Conservation (phyloP, 2,329 filamentous ascomycete species). For the Phialophora macrospora region DNA sequence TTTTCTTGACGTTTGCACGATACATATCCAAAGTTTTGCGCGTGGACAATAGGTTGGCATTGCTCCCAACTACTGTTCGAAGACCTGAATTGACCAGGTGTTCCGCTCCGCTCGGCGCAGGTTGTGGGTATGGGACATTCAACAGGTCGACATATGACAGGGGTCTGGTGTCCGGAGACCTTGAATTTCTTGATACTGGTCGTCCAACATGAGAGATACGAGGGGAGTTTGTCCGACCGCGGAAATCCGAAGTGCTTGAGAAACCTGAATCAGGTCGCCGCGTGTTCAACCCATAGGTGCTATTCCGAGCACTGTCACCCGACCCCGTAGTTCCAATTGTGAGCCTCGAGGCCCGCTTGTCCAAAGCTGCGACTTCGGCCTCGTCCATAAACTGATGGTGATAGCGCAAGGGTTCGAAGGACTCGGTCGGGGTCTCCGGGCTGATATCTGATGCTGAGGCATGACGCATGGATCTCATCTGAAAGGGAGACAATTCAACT, state of each 20-base stretch:
- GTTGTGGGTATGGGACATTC: constrained; percentile 78
- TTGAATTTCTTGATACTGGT: constrained; percentile 56
- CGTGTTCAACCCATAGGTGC: constrained; percentile 62
- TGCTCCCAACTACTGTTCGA: constrained; percentile 78
- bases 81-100: constrained; percentile 81
- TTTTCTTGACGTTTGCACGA: constrained; percentile 94
- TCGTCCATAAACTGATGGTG: constrained; percentile 56
- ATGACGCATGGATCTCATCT: constrained; percentile 40
- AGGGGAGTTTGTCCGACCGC: constrained; percentile 65
- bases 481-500: constrained; percentile 28
- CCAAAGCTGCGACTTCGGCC: constrained; percentile 25
- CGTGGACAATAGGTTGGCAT: constrained; percentile 86
- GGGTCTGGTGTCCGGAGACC: constrained; percentile 63
- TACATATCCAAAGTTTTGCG: constrained; percentile 99
- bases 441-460: constrained; percentile 31
- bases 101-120: constrained; percentile 63
- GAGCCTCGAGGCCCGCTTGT: constrained; percentile 40
- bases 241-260: constrained; percentile 73
- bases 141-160: constrained; percentile 66
- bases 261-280: constrained; percentile 76
- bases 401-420: constrained; percentile 57
- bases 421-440: constrained; percentile 42
- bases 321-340: constrained; percentile 43
- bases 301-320: constrained; percentile 55
- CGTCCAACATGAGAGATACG: constrained; percentile 55